Evolutionary conservation across 1,284 basidiomycete species (phyloP).

Genomic region (Leccinum fuscescens): DNA sequence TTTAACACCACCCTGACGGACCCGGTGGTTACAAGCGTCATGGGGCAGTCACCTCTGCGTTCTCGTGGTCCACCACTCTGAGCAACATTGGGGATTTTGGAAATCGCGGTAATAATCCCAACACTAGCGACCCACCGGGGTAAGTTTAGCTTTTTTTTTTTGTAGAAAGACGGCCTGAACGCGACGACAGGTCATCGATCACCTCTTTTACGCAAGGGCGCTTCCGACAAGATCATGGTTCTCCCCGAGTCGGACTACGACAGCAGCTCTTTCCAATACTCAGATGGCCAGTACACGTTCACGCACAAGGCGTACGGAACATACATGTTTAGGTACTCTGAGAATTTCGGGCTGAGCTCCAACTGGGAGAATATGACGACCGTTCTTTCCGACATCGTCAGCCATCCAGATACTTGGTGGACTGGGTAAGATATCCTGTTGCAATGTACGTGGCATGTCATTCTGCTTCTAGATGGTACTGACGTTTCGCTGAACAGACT

Average conservation of each 20-base stretch:
- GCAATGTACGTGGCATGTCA: slow-evolving; percentile 60
- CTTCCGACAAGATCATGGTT: slow-evolving; percentile 72
- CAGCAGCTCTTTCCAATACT: slow-evolving; percentile 56
- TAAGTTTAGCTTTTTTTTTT: slow-evolving; percentile 30
- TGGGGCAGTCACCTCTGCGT: slow-evolving; percentile 58
- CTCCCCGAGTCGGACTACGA: slow-evolving; percentile 81
- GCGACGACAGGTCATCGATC: slow-evolving; percentile 57
- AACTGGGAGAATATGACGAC: slow-evolving; percentile 70
- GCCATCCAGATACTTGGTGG: slow-evolving; percentile 63
- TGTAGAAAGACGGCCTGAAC: not conserved
- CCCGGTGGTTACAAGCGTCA: slow-evolving; percentile 45
- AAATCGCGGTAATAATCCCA: slow-evolving; percentile 66
- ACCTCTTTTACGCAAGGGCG: slow-evolving; percentile 80
- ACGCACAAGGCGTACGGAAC: slow-evolving; percentile 64
- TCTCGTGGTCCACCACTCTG: slow-evolving; percentile 73
- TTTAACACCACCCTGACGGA: slow-evolving; percentile 68
- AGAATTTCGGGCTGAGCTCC: slow-evolving; percentile 80
- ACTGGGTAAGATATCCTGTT: slow-evolving; percentile 69
- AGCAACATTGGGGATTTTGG: slow-evolving; percentile 73
- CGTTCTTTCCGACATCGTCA: slow-evolving; percentile 44
- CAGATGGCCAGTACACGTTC: slow-evolving; percentile 65
- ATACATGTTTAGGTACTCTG: slow-evolving; percentile 68
- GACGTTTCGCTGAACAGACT: slow-evolving; percentile 50
- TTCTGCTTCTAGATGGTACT: not conserved
- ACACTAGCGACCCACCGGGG: slow-evolving; percentile 46